These are phyloP conservation scores for Pyrus betulifolia DNA, from an alignment of 306 rosid genomes.

Conservation along the genomic window DNA sequence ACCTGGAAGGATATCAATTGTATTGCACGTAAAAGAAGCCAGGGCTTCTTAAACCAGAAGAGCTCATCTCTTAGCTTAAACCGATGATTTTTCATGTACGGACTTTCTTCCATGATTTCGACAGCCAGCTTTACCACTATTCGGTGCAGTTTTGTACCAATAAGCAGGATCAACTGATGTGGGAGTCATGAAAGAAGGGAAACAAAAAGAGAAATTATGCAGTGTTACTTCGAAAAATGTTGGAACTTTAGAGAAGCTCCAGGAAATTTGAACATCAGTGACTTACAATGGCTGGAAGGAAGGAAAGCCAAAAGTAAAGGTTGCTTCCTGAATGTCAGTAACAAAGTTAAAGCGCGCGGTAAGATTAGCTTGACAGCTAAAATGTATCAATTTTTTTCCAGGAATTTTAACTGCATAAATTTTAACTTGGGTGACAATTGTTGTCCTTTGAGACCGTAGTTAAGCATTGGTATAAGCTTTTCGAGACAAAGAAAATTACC, in stretches of 20 bases:
- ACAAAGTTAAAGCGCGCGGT: slow-evolving; percentile 6
- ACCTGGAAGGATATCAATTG: slow-evolving; percentile 87
- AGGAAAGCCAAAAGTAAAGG: slow-evolving; percentile 90
- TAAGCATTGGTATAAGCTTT: no score
- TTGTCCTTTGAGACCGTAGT: no score
- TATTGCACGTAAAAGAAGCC: slow-evolving; percentile 58
- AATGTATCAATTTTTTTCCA: neutral
- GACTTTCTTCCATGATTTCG: slow-evolving; percentile 51
- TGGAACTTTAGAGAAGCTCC: neutral
- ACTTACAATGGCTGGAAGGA: slow-evolving; percentile 83
- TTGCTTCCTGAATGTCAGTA: slow-evolving; percentile 61
- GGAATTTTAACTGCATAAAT: neutral
- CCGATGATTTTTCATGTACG: slow-evolving; percentile 22
- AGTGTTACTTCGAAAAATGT: neutral
- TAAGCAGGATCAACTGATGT: slow-evolving; percentile 61
- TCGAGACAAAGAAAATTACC: slow-evolving; percentile 34
- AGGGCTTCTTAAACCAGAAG: slow-evolving; percentile 89
- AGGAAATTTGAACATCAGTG: neutral
- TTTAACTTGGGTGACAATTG: neutral
- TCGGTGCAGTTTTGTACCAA: slow-evolving; percentile 79
- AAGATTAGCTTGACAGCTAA: neutral
- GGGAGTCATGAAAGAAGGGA: neutral
- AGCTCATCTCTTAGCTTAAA: slow-evolving; percentile 75
- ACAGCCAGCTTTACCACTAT: slow-evolving; percentile 87
- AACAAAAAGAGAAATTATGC: neutral